A percentile compares a stretch with the other conserved stretches of the same genome.
These are phyloP conservation scores for Irpex sp. DNA, from an alignment of 1,284 basidiomycete species.

Conservation along the genomic window DNA sequence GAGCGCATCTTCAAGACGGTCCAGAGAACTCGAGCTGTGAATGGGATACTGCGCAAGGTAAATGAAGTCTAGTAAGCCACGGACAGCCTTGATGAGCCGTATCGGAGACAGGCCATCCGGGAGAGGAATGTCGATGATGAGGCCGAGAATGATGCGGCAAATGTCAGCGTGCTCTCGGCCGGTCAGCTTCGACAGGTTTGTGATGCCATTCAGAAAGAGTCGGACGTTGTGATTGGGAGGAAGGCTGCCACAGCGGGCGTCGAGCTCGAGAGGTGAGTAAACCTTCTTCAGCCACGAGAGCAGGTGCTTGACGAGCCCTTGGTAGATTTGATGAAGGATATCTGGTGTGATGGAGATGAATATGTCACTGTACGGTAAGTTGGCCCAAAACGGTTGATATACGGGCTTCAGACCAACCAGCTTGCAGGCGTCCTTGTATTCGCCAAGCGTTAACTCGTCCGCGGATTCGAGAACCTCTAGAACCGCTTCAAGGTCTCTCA, in stretches of 20 bases:
- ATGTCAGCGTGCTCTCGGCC: conserved; percentile 22
- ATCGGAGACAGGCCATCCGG: not conserved
- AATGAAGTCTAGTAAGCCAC: conserved; percentile 22
- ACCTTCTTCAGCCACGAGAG: conserved; percentile 20
- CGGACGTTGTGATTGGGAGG: conserved; percentile 19
- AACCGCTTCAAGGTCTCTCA: not conserved
- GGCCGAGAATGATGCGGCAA: conserved; percentile 18
- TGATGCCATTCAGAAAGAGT: conserved; percentile 23
- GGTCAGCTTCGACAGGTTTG: conserved; percentile 15
- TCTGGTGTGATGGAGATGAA: conserved; percentile 35
- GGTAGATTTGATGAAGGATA: conserved; percentile 39
- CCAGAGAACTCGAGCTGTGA: conserved; percentile 21
- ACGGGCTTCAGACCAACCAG: conserved; percentile 14
- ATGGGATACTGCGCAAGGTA: conserved; percentile 25
- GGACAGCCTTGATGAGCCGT: conserved; percentile 12
- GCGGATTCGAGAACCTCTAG: conserved; percentile 5
- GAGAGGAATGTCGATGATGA: conserved; percentile 11
- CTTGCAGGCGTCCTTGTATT: conserved; percentile 8
- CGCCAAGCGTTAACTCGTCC: not conserved
- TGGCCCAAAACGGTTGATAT: conserved; percentile 34
- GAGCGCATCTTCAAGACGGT: conserved; percentile 18
- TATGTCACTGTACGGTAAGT: conserved; percentile 33
- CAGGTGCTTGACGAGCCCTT: conserved; percentile 31
- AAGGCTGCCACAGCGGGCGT: conserved; percentile 16
- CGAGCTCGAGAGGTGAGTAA: conserved; percentile 16